These are phyloP conservation scores for Dictyophora rubrovolvata DNA, from an alignment of 768 basidiomycete species.

Conservation along the genomic window DNA sequence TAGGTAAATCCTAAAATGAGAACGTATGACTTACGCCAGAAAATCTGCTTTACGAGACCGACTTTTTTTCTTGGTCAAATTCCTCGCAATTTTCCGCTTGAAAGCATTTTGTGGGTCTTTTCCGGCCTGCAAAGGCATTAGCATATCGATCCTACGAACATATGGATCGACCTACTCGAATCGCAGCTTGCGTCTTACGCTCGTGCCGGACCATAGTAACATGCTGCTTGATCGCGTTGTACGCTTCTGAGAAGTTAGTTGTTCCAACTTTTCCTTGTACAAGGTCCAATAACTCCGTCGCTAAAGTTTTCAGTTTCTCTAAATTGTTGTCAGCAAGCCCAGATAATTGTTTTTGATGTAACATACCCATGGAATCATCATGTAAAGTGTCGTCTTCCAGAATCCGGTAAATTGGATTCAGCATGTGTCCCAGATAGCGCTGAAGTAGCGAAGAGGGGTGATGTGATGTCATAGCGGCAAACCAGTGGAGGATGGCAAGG, in stretches of 20 bases:
- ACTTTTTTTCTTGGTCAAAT: constrained; percentile 73
- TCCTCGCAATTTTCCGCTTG: constrained; percentile 61
- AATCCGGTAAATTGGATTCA: constrained; percentile 80
- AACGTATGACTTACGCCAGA: constrained; percentile 43
- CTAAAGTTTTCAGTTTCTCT: constrained; percentile 80
- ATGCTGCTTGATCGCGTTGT: constrained; percentile 72
- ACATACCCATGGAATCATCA: constrained; percentile 69
- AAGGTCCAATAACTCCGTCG: constrained; percentile 77
- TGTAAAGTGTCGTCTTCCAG: constrained; percentile 78
- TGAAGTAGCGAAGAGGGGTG: constrained; percentile 53
- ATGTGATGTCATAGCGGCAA: constrained; percentile 78
- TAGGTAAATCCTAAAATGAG: neutral
- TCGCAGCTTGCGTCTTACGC: constrained; percentile 50
- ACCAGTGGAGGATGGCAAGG: constrained; percentile 76
- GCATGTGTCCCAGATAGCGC: constrained; percentile 69
- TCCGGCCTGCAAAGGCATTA: constrained; percentile 36
- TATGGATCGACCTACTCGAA: constrained; percentile 29
- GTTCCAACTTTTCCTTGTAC: constrained; percentile 81
- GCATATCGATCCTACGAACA: neutral
- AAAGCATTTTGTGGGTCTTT: constrained; percentile 70
- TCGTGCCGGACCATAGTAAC: constrained; percentile 58
- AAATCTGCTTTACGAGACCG: constrained; percentile 62
- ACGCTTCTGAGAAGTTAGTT: constrained; percentile 69
- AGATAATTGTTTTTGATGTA: neutral
- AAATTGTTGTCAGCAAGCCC: neutral